A percentile compares a stretch with the other conserved stretches of the same genome.
These are phyloP conservation scores for Entoloma clypeatum DNA, from an alignment of 1,284 basidiomycete species.

Conservation along the genomic window DNA sequence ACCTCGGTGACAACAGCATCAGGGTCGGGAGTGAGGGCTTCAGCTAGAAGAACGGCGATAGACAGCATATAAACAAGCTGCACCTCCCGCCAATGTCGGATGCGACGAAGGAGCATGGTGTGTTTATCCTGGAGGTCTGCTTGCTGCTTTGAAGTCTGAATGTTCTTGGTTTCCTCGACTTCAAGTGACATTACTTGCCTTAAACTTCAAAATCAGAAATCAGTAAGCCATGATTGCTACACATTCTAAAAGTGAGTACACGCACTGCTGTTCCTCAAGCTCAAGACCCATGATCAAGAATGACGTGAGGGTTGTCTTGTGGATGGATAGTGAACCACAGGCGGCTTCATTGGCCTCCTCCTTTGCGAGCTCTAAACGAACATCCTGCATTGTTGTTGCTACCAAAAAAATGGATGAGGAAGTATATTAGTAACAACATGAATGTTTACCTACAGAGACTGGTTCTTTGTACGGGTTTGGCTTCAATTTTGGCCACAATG, in stretches of 20 bases:
- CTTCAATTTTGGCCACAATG: no score
- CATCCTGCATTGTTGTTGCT: conserved; percentile 20
- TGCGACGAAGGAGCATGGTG: conserved; percentile 8
- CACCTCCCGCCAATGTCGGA: conserved; percentile 13
- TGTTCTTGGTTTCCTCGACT: conserved; percentile 4
- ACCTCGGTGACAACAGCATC: neutral
- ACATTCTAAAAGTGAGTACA: conserved; percentile 5
- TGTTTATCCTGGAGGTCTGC: conserved; percentile 16
- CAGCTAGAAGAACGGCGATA: conserved; percentile 2
- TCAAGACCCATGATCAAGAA: no score
- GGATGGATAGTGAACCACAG: neutral
- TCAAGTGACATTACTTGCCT: no score
- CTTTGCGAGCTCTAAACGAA: conserved; percentile 16
- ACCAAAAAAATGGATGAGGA: neutral
- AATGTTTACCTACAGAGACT: no score
- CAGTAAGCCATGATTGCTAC: conserved; percentile 3
- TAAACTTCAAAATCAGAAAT: conserved; percentile 8
- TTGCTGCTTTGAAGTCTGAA: conserved; percentile 11
- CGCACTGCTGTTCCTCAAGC: conserved; percentile 24
- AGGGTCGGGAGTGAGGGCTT: conserved; percentile 1
- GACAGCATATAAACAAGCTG: conserved; percentile 16
- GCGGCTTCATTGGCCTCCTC: conserved; percentile 16
- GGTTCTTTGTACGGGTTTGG: no score
- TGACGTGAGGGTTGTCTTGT: conserved; percentile 7
- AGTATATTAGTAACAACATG: no score